phyloP scores from a whole-genome alignment of 345 rosid species.

The Hypericum androsaemum region DNA sequence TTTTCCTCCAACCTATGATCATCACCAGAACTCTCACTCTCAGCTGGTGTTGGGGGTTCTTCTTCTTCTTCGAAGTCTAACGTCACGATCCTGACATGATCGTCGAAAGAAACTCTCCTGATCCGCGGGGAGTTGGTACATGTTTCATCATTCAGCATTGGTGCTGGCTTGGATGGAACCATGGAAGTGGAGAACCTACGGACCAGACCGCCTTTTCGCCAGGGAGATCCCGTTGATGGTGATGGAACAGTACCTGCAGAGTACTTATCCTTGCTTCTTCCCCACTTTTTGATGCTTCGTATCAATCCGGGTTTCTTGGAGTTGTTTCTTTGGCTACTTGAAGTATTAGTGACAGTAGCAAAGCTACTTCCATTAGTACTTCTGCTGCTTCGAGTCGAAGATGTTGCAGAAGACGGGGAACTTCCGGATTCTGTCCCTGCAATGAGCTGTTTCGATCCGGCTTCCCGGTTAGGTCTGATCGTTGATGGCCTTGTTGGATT shows the following conservation, averaged over 20 bases:
- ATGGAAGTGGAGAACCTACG: slow-evolving; percentile 14
- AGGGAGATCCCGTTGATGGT: background rate
- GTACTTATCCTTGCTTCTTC: slow-evolving; percentile 12
- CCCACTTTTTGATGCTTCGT: slow-evolving; percentile 11
- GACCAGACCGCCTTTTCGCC: background rate
- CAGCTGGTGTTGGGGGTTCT: too few species aligned
- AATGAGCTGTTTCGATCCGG: slow-evolving; percentile 6
- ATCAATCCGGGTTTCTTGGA: slow-evolving; percentile 13
- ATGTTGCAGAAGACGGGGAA: slow-evolving; percentile 2
- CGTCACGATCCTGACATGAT: slow-evolving; percentile 7
- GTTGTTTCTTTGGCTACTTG: slow-evolving; percentile 16
- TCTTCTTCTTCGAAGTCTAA: too few species aligned
- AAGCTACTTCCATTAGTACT: slow-evolving; percentile 11
- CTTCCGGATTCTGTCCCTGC: slow-evolving; percentile 2
- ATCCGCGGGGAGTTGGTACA: background rate
- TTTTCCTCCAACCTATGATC: too few species aligned
- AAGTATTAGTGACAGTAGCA: slow-evolving; percentile 12
- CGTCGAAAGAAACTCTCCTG: slow-evolving; percentile 29
- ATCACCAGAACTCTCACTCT: too few species aligned
- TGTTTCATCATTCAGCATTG: background rate
- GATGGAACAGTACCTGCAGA: slow-evolving; percentile 6
- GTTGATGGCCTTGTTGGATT: slow-evolving; percentile 8
- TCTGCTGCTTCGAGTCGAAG: too few species aligned
- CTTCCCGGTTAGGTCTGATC: background rate
- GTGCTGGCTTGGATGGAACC: slow-evolving; percentile 13